These are phyloP conservation scores for Cucumis cinereus DNA, from an alignment of 306 rosid species.

Conservation along the genomic window DNA sequence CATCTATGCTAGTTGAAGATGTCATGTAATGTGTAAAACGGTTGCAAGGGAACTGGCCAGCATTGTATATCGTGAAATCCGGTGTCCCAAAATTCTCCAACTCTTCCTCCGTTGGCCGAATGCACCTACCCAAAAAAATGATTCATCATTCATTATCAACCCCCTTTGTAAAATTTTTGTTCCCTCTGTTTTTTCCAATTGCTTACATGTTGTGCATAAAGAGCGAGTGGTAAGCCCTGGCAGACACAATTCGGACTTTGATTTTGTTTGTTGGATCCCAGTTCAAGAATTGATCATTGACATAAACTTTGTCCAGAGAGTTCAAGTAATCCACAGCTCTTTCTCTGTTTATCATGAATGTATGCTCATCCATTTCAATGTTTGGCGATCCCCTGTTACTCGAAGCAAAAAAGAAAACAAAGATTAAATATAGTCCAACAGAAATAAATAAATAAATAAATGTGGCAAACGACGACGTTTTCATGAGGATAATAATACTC, in stretches of 20 bases:
- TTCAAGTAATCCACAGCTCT: conserved; percentile 90
- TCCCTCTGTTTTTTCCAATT: neutral
- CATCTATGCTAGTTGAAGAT: conserved; percentile 82
- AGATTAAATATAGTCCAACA: neutral
- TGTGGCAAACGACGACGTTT: neutral
- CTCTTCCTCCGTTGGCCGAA: conserved; percentile 83
- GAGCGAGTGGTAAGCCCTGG: conserved; percentile 85
- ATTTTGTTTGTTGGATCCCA: conserved; percentile 74
- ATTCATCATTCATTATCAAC: neutral
- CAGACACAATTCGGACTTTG: conserved; percentile 79
- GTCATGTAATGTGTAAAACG: conserved; percentile 93
- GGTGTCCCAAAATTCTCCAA: conserved; percentile 84
- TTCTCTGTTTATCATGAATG: conserved; percentile 71
- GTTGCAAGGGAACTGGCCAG: conserved; percentile 87
- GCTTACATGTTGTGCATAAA: conserved; percentile 97
- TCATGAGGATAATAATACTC: conserved; percentile 5
- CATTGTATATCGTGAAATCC: conserved; percentile 92
- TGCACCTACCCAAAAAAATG: conserved; percentile 54
- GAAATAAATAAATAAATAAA: too few relatives aligned
- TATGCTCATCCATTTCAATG: conserved; percentile 82
- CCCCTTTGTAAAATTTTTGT: too few relatives aligned
- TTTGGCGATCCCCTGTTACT: conserved; percentile 72
- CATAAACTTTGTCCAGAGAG: conserved; percentile 75
- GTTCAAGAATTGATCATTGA: conserved; percentile 77
- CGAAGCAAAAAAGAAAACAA: neutral